phyloP scores from a whole-genome alignment of 106 monocot species.

The Iris macrosiphon region DNA sequence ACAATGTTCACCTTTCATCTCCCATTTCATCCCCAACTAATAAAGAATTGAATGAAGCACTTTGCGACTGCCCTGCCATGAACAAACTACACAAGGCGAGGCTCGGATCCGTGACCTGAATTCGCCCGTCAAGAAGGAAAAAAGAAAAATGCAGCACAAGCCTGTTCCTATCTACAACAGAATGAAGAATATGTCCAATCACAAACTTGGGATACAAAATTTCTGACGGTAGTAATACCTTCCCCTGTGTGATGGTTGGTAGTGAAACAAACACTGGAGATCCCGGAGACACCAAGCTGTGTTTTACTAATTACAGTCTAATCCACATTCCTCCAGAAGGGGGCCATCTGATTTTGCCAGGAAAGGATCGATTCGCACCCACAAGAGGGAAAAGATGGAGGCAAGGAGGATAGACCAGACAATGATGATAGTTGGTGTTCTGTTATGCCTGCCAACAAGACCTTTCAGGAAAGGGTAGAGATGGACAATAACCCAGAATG shows the following conservation, averaged over 20 bases:
- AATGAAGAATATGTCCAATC: not conserved
- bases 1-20: conserved; percentile 5
- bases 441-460: conserved; percentile 62
- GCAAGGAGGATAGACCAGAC: conserved; percentile 89
- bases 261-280: not conserved
- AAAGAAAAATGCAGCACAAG: conserved; percentile 5
- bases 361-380: conserved; percentile 81
- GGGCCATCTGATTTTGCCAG: conserved; percentile 61
- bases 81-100: conserved; percentile 14
- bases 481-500: conserved; percentile 82
- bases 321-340: conserved; percentile 67
- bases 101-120: not conserved
- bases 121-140: conserved; percentile 2
- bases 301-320: conserved; percentile 51
- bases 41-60: conserved; percentile 21
- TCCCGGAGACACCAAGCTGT: not conserved
- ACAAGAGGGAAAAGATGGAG: conserved; percentile 70
- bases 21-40: conserved; percentile 12
- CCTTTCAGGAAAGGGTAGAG: conserved; percentile 87
- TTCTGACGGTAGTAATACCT: conserved; percentile 1
- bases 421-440: conserved; percentile 75
- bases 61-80: not conserved
- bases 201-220: not conserved
- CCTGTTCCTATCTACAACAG: conserved; percentile 18
- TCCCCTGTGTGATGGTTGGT: conserved; percentile 3